Conservation (phyloP, 2,329 filamentous ascomycete genomes). For the Xylariaceae sp. region DNA sequence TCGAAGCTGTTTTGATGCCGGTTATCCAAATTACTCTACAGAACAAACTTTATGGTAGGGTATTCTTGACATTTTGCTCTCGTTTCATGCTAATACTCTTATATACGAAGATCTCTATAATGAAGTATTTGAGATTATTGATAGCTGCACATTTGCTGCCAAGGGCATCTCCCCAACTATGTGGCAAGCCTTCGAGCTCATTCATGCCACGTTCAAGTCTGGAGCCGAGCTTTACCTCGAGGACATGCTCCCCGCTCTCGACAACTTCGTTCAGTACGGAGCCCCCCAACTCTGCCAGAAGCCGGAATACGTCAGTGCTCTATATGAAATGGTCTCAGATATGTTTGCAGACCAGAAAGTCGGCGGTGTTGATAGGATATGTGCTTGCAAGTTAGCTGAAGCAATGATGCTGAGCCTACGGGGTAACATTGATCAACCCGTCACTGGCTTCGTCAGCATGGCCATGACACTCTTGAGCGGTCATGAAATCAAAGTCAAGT, state of each 20-base stretch:
- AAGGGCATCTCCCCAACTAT: slow-evolving; percentile 94
- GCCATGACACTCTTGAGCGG: slow-evolving; percentile 78
- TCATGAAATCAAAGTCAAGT: slow-evolving; percentile 81
- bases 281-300: slow-evolving; percentile 76
- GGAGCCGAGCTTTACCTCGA: slow-evolving; percentile 96
- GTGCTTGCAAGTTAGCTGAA: slow-evolving; percentile 95
- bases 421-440: slow-evolving; percentile 80
- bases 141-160: slow-evolving; percentile 97
- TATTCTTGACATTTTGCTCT: not conserved
- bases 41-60: slow-evolving; percentile 87
- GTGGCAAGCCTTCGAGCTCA: slow-evolving; percentile 98
- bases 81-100: not conserved
- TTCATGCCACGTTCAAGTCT: slow-evolving; percentile 94
- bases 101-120: slow-evolving; percentile 74
- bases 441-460: slow-evolving; percentile 83
- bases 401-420: slow-evolving; percentile 95
- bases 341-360: slow-evolving; percentile 94
- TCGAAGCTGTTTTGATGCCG: slow-evolving; percentile 94
- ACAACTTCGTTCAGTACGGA: slow-evolving; percentile 97
- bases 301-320: slow-evolving; percentile 78
- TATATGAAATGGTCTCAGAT: slow-evolving; percentile 90
- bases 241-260: slow-evolving; percentile 95
- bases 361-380: slow-evolving; percentile 89
- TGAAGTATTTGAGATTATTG: slow-evolving; percentile 97
- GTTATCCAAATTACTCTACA: slow-evolving; percentile 94